Conservation (phyloP, 2,329 filamentous ascomycete species). For the Periconia macrospinosa region DNA sequence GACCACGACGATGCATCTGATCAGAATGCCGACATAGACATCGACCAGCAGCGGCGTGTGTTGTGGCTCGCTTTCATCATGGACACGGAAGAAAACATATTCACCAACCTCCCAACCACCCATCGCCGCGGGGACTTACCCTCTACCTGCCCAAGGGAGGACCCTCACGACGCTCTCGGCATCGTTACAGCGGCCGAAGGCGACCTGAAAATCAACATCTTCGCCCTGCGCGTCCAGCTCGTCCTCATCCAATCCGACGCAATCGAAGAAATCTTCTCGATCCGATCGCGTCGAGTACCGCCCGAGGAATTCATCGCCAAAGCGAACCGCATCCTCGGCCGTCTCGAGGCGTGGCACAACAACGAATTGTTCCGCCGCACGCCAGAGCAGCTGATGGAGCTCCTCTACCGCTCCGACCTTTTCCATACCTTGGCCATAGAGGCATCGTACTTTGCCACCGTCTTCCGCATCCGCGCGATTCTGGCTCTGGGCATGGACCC, state of each 20-base stretch:
- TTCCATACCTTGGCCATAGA: constrained; percentile 22
- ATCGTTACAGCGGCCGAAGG: constrained; percentile 23
- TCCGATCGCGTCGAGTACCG: constrained; percentile 5
- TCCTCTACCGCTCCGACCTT: constrained; percentile 29
- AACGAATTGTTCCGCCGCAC: constrained; percentile 24
- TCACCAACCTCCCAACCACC: constrained; percentile 19
- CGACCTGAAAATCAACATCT: constrained; percentile 23
- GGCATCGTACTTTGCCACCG: constrained; percentile 27
- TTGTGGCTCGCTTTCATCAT: constrained; percentile 29
- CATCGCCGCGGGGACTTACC: constrained; percentile 22
- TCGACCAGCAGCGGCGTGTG: constrained; percentile 22
- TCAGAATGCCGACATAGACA: constrained; percentile 1
- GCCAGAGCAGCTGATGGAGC: constrained; percentile 18
- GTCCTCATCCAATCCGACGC: constrained; percentile 26
- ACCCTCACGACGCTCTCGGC: constrained; percentile 15
- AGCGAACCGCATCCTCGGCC: constrained; percentile 7
- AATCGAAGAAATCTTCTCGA: constrained; percentile 22
- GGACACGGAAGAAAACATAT: constrained; percentile 18
- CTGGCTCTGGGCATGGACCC: constrained; percentile 15
- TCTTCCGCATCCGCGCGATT: constrained; percentile 22
- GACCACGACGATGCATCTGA: neutral
- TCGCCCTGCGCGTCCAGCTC: constrained; percentile 18
- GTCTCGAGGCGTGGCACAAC: constrained; percentile 16
- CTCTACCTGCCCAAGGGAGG: constrained; percentile 11
- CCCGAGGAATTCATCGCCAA: constrained; percentile 8